Percentiles rank a stretch among this genome's conserved stretches.
phyloP scores from a whole-genome alignment of 1,284 basidiomycete species.

The Jaminaea rosea region DNA sequence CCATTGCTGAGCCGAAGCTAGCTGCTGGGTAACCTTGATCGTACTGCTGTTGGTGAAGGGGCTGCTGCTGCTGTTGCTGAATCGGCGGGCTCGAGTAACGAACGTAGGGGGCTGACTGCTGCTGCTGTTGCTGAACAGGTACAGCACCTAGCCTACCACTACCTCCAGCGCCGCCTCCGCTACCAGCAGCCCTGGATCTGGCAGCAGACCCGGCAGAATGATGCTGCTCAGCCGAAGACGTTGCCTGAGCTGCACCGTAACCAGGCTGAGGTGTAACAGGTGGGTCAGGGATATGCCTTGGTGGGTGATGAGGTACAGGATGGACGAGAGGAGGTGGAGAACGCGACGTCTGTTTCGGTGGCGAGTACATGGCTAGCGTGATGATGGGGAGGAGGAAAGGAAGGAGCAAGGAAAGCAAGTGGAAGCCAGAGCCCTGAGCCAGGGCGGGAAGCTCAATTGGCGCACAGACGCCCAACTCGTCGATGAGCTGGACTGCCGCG shows the following conservation, averaged over 20 bases:
- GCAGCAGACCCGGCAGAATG: not conserved
- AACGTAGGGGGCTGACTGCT: slow-evolving; percentile 6
- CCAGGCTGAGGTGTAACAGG: slow-evolving; percentile 21
- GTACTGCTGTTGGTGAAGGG: not conserved
- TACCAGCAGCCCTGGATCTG: not conserved
- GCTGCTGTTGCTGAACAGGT: too few species aligned
- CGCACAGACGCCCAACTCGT: not conserved
- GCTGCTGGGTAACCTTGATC: not conserved
- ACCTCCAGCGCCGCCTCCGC: slow-evolving; percentile 4
- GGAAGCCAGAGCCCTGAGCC: not conserved
- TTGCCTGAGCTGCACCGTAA: not conserved
- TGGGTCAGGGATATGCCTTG: slow-evolving; percentile 34
- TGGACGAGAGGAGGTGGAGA: slow-evolving; percentile 38
- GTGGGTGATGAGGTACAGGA: slow-evolving; percentile 43
- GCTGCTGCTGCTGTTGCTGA: not conserved
- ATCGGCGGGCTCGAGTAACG: not conserved
- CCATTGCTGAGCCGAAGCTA: not conserved
- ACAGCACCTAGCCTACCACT: slow-evolving; percentile 3
- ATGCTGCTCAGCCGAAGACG: not conserved
- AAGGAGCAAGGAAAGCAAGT: not conserved
- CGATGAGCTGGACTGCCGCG: not conserved
- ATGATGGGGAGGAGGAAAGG: not conserved
- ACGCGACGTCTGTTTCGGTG: not conserved
- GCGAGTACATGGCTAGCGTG: not conserved
- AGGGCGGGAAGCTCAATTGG: not conserved